Conservation (phyloP, 2,329 filamentous ascomycete genomes). For the Penicillium capsulatum region DNA sequence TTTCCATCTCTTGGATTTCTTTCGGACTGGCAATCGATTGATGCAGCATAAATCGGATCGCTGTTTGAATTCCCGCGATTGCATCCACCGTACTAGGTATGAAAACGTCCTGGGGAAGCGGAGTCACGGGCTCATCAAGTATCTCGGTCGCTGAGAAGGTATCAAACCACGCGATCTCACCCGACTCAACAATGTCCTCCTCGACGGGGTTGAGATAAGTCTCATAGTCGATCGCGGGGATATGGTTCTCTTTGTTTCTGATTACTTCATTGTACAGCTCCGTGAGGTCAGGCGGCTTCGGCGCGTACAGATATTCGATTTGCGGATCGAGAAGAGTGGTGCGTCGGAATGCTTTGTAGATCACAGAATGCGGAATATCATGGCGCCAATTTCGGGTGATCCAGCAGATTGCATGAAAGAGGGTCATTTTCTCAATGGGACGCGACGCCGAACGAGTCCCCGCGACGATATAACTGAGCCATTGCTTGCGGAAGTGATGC, state of each 20-base stretch:
- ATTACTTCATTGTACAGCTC: slow-evolving; percentile 5
- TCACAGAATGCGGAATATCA: slow-evolving; percentile 3
- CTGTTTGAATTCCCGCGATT: slow-evolving; percentile 4
- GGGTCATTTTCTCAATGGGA: slow-evolving; percentile 6
- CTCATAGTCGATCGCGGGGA: slow-evolving; percentile 1
- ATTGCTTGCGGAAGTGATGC: slow-evolving; percentile 9
- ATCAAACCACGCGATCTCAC: slow-evolving; percentile 1
- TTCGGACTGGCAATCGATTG: slow-evolving; percentile 2
- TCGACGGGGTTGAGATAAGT: slow-evolving; percentile 4
- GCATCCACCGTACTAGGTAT: slow-evolving; percentile 2
- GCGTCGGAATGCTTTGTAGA: slow-evolving; percentile 10
- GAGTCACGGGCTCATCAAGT: slow-evolving; percentile 6
- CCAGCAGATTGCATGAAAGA: slow-evolving; percentile 8
- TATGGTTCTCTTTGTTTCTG: background rate
- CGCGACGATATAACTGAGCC: slow-evolving; percentile 1
- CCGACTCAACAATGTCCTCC: slow-evolving; percentile 1
- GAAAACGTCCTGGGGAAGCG: background rate
- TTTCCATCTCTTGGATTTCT: slow-evolving; percentile 3
- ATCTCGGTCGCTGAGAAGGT: background rate
- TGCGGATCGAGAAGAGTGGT: slow-evolving; percentile 5
- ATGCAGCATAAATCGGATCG: slow-evolving; percentile 7
- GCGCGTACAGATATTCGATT: slow-evolving; percentile 2
- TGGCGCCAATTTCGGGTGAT: slow-evolving; percentile 9
- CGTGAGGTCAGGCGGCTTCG: slow-evolving; percentile 3
- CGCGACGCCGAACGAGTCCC: background rate